Conservation (phyloP, 2,329 filamentous ascomycete genomes). For the Aspergillus persii region DNA sequence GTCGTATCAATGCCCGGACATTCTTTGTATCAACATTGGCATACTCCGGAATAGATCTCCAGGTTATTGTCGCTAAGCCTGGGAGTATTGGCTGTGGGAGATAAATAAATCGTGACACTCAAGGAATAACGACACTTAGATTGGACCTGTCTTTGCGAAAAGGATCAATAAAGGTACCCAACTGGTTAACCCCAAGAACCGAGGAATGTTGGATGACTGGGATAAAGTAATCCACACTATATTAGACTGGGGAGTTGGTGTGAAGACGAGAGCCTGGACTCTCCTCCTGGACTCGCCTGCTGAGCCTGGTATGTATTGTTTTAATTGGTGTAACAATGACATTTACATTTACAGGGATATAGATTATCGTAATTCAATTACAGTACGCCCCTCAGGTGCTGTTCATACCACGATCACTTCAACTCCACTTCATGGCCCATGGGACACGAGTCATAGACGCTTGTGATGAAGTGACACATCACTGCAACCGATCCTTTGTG, state of each 20-base stretch:
- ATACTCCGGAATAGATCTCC: too few relatives aligned
- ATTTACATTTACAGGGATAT: neutral
- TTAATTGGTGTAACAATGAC: neutral
- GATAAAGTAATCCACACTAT: neutral
- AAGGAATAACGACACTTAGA: too few relatives aligned
- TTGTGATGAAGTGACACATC: neutral
- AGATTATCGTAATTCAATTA: neutral
- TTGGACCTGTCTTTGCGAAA: too few relatives aligned
- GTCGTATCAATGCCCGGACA: neutral
- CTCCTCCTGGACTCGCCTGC: neutral
- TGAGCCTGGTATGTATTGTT: neutral
- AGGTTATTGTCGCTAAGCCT: too few relatives aligned
- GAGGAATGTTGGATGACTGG: too few relatives aligned
- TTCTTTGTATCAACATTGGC: neutral
- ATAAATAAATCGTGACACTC: too few relatives aligned
- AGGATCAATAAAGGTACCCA: neutral
- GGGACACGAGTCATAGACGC: neutral
- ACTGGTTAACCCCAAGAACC: too few relatives aligned
- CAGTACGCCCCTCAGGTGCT: neutral
- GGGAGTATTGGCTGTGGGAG: too few relatives aligned
- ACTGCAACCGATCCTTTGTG: neutral
- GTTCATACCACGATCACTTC: neutral
- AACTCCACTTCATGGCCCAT: neutral
- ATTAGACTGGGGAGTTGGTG: neutral
- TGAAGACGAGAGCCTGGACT: neutral